Base-by-base conservation (phyloP, 2,329 filamentous ascomycete species). In the Neospermospora avenae region DNA sequence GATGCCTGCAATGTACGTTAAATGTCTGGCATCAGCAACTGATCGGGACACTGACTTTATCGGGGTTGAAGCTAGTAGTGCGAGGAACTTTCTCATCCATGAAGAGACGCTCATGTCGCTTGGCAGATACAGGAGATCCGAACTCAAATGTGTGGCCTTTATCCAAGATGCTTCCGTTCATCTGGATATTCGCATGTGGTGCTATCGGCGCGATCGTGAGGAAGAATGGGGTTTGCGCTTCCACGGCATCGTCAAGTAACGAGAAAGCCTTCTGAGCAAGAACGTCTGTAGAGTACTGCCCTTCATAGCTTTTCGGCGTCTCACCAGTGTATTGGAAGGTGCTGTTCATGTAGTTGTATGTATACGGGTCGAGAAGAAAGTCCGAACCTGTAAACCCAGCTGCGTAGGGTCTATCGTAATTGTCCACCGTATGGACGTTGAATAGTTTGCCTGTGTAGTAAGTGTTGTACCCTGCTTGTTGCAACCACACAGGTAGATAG, bases 361-460 rank as follows among this genome's bases (percentile, higher is more conserved):
- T 90, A 64, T 78, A 82, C 0, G 86, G 86, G 60, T 89, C 86
- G 1, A 89, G 74, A 1, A 88, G 74, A 63, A 87, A 81, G 61
- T 80, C 79, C 14, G 57, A 58, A 20, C 53, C 44, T 75, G 77
- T 0, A 84, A 83, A 89, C 0, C 85, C 86, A 0, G 76, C 78
- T 0, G 81, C 77, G 37, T 76, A 77, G 0, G 86, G 85, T 0
- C 75, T 75, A 67, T 86, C 73, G 67, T 88, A 90, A 59, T 87
- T 89, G 1, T 77, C 68, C 1, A 81, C 75, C 0, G 76, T 81
- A 55, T 89, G 85, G 0, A 79, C 77, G 63, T 90, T 90, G 74
- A 87, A 86, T 83, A 1, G 76, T 75, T 91, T 90, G 20, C 85
- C 87, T 0, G 82, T 83, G 66, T 90, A 90, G 68, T 89, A 89